phyloP scores from a whole-genome alignment of 495 filamentous ascomycete species.

The Penicillium samsonianum region DNA sequence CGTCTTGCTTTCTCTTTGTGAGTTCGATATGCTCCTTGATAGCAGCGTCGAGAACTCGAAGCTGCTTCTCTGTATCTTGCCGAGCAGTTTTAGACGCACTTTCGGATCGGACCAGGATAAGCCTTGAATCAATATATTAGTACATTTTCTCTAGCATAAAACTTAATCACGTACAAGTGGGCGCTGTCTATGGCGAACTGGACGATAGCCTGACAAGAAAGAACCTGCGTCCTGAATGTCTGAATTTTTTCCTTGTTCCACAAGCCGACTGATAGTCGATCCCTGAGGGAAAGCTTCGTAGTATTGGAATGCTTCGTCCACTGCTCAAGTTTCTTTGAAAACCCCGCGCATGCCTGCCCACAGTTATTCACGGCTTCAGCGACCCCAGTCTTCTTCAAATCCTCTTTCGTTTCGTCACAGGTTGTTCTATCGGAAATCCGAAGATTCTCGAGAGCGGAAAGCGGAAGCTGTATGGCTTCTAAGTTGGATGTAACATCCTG shows the following conservation, averaged over 20 bases:
- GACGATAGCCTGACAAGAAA: background rate
- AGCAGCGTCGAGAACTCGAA: background rate
- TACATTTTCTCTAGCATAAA: background rate
- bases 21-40: background rate
- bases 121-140: background rate
- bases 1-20: background rate
- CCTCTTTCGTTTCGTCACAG: too few species aligned
- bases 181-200: background rate
- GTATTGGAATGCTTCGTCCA: background rate
- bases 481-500: background rate
- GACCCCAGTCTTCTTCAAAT: background rate
- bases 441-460: background rate
- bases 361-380: background rate
- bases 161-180: background rate
- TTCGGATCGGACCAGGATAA: too few species aligned
- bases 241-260: background rate
- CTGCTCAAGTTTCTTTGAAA: background rate
- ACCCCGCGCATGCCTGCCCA: background rate
- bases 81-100: background rate
- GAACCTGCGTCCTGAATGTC: background rate
- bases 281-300: background rate
- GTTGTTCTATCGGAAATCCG: background rate
- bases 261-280: background rate
- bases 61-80: background rate
- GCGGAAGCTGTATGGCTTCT: constrained; percentile 3